Conservation (phyloP, 2,329 filamentous ascomycete genomes). For the Lachnellula hyalina region DNA sequence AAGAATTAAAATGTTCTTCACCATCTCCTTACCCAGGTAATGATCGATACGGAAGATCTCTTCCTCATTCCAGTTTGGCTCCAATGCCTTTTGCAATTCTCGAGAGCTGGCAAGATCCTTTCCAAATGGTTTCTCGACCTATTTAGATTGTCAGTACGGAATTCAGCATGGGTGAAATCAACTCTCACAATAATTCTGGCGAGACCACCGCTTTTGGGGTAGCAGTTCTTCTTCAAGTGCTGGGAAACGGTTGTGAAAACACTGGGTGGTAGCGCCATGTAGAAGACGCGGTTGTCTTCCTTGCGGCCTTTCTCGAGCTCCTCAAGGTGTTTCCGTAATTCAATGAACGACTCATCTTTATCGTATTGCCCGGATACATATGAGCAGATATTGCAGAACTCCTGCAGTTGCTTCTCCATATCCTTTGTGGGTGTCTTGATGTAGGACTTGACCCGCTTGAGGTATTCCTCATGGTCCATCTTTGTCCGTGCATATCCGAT, state of each 20-base stretch:
- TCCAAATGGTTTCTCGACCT: conserved; percentile 99
- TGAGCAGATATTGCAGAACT: conserved; percentile 82
- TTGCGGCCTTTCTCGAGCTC: conserved; percentile 76
- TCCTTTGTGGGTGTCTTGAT: conserved; percentile 99
- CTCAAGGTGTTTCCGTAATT: conserved; percentile 78
- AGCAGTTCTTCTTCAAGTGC: conserved; percentile 96
- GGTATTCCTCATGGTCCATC: conserved; percentile 96
- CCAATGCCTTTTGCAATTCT: conserved; percentile 88
- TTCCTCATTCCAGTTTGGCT: conserved; percentile 97
- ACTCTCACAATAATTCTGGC: conserved; percentile 83
- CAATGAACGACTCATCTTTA: conserved; percentile 87
- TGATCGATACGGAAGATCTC: conserved; percentile 99
- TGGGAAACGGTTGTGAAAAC: conserved; percentile 98
- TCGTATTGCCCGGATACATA: conserved; percentile 98
- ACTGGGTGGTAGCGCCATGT: conserved; percentile 97
- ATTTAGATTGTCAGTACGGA: conserved; percentile 22
- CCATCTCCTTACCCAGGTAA: conserved; percentile 99
- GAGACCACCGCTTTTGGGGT: conserved; percentile 75
- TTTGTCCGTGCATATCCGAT: conserved; percentile 98
- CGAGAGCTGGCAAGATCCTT: conserved; percentile 94
- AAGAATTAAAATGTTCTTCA: conserved; percentile 98
- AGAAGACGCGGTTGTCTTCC: conserved; percentile 91
- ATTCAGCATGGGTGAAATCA: background rate
- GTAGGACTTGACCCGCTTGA: conserved; percentile 91
- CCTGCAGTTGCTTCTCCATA: conserved; percentile 87